These are phyloP conservation scores for Fragaria vesca DNA, from an alignment of 306 rosid species.

Conservation along the genomic window DNA sequence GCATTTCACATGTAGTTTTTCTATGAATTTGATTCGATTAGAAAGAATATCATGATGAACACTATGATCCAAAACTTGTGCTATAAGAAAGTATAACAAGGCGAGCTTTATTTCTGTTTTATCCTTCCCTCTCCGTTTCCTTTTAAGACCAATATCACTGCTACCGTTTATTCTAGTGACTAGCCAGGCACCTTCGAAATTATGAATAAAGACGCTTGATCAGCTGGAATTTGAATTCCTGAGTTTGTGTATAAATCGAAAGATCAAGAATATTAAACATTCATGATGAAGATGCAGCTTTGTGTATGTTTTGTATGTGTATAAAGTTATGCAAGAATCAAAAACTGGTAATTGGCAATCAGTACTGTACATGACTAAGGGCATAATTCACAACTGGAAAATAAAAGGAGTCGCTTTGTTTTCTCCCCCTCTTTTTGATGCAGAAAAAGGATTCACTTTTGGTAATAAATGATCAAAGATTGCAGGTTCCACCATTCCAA, in stretches of 20 bases:
- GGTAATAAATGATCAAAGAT: neutral
- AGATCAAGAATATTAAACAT: neutral
- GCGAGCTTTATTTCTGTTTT: neutral
- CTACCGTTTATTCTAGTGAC: neutral
- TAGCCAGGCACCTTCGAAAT: neutral
- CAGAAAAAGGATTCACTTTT: neutral
- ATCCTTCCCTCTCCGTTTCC: neutral
- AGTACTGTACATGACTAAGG: conserved; percentile 6
- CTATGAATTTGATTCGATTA: neutral
- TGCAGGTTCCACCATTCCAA: neutral
- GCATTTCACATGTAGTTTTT: neutral
- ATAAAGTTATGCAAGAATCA: conserved; percentile 14
- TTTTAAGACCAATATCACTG: neutral
- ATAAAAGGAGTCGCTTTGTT: conserved; percentile 8
- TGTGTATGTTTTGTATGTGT: conserved; percentile 1
- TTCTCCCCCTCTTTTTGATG: neutral
- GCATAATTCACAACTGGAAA: conserved; percentile 11
- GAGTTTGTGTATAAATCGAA: neutral
- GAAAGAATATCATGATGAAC: neutral
- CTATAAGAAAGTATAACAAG: neutral
- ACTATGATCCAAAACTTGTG: neutral
- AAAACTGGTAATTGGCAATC: conserved; percentile 8
- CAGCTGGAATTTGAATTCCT: neutral
- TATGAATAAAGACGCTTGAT: neutral
- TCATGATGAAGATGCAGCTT: conserved; percentile 8